Conservation (phyloP, 805 yeast genomes). For the Wickerhamomyces strasburgensis region DNA sequence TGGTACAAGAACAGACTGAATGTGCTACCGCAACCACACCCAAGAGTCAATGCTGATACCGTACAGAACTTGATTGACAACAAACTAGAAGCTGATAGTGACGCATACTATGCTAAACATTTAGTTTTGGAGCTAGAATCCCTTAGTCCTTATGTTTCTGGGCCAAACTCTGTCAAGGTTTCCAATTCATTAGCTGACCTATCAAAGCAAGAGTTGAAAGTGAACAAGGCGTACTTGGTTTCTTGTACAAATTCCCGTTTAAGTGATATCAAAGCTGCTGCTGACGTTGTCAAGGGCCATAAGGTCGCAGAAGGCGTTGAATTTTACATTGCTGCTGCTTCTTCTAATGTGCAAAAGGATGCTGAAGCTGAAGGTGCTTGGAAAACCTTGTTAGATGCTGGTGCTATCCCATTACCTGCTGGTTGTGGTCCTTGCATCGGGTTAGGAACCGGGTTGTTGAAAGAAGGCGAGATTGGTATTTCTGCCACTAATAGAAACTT, state of each 20-base stretch:
- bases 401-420: constrained; percentile 92
- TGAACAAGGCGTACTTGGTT: constrained; percentile 94
- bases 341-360: constrained; percentile 85
- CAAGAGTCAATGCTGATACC: constrained; percentile 67
- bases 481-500: constrained; percentile 98
- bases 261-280: constrained; percentile 92
- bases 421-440: constrained; percentile 99
- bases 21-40: constrained; percentile 64
- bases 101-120: constrained; percentile 86
- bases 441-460: constrained; percentile 85
- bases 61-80: constrained; percentile 47
- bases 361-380: constrained; percentile 92
- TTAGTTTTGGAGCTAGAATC: constrained; percentile 74
- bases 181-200: constrained; percentile 74
- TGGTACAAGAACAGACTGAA: constrained; percentile 69
- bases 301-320: constrained; percentile 87
- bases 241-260: constrained; percentile 95
- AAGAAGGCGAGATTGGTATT: constrained; percentile 97
- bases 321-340: constrained; percentile 97
- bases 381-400: constrained; percentile 85
- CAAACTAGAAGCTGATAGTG: constrained; percentile 51
- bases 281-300: constrained; percentile 71
- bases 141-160: constrained; percentile 84
- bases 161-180: constrained; percentile 96
- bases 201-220: constrained; percentile 64